phyloP scores from a whole-genome alignment of 108 stramenopile genomes.

The Skeletonema tropicum region DNA sequence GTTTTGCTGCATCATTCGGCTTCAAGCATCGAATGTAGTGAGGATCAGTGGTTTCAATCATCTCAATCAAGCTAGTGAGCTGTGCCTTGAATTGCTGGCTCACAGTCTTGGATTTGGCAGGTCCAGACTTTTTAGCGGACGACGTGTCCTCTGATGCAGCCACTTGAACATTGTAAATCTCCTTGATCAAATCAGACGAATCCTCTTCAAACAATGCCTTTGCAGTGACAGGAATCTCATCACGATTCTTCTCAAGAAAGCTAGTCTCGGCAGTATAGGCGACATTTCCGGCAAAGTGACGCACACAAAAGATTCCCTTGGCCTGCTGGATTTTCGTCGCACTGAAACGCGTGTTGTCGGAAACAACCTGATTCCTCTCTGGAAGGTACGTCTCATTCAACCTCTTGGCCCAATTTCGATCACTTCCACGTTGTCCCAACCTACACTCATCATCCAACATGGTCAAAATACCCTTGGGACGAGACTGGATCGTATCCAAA shows the following conservation, averaged over 20 bases:
- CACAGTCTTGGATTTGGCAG: slow-evolving; percentile 80
- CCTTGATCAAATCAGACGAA: slow-evolving; percentile 72
- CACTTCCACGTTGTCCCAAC: slow-evolving; percentile 77
- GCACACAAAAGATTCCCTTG: slow-evolving; percentile 81
- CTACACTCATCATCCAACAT: slow-evolving; percentile 95
- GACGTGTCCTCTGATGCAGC: slow-evolving; percentile 54
- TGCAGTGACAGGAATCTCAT: slow-evolving; percentile 92
- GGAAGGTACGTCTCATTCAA: slow-evolving; percentile 84
- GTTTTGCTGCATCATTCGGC: slow-evolving; percentile 92
- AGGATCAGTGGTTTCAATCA: slow-evolving; percentile 95
- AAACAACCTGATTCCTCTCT: slow-evolving; percentile 71
- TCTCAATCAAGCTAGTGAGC: slow-evolving; percentile 83
- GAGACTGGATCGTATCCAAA: slow-evolving; percentile 96
- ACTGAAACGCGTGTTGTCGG: slow-evolving; percentile 80
- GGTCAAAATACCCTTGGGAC: slow-evolving; percentile 87
- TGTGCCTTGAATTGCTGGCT: slow-evolving; percentile 96
- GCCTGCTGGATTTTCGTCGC: slow-evolving; percentile 80
- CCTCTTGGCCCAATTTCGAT: slow-evolving; percentile 83
- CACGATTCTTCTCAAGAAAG: slow-evolving; percentile 98
- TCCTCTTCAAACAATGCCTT: slow-evolving; percentile 89
- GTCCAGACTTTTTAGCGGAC: slow-evolving; percentile 36
- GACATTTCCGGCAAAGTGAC: slow-evolving; percentile 97
- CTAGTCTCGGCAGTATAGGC: slow-evolving; percentile 90
- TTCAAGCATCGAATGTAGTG: slow-evolving; percentile 99
- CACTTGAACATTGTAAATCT: slow-evolving; percentile 75